These are phyloP conservation scores for Botrytis medusae DNA, from an alignment of 2,329 filamentous ascomycete species.

Conservation along the genomic window DNA sequence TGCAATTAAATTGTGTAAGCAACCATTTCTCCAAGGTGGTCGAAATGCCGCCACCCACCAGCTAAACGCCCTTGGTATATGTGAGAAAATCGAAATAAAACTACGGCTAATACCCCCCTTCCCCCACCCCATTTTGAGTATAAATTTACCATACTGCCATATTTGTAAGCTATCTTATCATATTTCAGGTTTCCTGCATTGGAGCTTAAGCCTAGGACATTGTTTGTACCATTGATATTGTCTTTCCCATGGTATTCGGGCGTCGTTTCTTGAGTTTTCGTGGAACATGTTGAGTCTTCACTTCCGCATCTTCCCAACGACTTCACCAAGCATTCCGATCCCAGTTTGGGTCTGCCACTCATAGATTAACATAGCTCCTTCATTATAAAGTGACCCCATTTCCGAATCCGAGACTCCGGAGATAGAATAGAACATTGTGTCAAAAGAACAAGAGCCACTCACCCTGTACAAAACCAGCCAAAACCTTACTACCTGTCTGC, in stretches of 20 bases:
- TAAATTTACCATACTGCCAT: slow-evolving; percentile 2
- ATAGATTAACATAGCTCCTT: neutral
- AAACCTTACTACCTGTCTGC: slow-evolving; percentile 95
- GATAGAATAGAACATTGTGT: neutral
- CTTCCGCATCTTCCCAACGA: slow-evolving; percentile 23
- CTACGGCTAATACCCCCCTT: neutral
- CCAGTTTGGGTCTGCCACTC: slow-evolving; percentile 74
- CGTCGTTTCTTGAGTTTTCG: slow-evolving; percentile 48
- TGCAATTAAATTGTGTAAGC: neutral
- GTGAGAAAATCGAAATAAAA: slow-evolving; percentile 14
- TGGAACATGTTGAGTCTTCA: slow-evolving; percentile 37
- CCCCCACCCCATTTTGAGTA: neutral
- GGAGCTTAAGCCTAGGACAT: neutral
- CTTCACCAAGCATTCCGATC: slow-evolving; percentile 83
- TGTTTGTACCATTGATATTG: slow-evolving; percentile 16
- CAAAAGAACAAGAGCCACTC: slow-evolving; percentile 39
- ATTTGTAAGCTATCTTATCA: slow-evolving; percentile 8
- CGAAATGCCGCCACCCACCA: slow-evolving; percentile 11
- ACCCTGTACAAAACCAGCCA: slow-evolving; percentile 97
- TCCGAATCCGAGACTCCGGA: slow-evolving; percentile 5
- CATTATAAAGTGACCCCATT: neutral
- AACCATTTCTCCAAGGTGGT: neutral
- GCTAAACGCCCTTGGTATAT: slow-evolving; percentile 19
- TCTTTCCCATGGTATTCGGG: slow-evolving; percentile 28
- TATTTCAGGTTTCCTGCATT: slow-evolving; percentile 2